Conservation (phyloP, 2,329 filamentous ascomycete genomes). For the Verticillium longisporum region DNA sequence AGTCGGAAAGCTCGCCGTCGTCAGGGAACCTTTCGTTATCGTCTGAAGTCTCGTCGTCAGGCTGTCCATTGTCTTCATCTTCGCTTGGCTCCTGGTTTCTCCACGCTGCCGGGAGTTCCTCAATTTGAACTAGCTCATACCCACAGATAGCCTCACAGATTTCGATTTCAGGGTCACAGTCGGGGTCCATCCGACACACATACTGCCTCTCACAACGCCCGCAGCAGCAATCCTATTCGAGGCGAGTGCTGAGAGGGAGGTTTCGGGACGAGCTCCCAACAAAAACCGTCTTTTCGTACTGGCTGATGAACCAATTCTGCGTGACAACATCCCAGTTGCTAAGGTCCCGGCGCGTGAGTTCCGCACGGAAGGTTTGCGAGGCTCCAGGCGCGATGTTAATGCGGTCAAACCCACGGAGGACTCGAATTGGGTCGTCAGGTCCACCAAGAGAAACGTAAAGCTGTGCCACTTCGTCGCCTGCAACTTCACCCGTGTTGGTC, state of each 20-base stretch:
- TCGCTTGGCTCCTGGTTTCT: neutral
- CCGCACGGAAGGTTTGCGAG: slow-evolving; percentile 57
- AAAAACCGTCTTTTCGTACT: slow-evolving; percentile 43
- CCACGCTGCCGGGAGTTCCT: neutral
- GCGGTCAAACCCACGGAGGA: slow-evolving; percentile 77
- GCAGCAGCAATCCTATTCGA: slow-evolving; percentile 6
- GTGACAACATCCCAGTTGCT: slow-evolving; percentile 74
- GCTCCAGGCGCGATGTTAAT: slow-evolving; percentile 65
- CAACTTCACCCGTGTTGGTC: slow-evolving; percentile 60
- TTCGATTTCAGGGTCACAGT: neutral
- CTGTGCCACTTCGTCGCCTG: slow-evolving; percentile 68
- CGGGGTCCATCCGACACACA: neutral
- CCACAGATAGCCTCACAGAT: neutral
- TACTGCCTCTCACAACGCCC: neutral
- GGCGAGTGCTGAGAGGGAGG: slow-evolving; percentile 34
- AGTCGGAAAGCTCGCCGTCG: neutral
- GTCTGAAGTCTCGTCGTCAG: neutral
- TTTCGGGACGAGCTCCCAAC: slow-evolving; percentile 51
- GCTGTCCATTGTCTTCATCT: neutral
- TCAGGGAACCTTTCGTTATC: neutral
- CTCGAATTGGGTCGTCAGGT: slow-evolving; percentile 56
- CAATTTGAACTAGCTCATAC: neutral
- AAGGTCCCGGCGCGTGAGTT: slow-evolving; percentile 72
- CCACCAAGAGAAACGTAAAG: slow-evolving; percentile 78
- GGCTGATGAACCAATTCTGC: slow-evolving; percentile 78